Evolutionary conservation across 208 protist species (phyloP).

Genomic region (Novymonas esmeraldas): DNA sequence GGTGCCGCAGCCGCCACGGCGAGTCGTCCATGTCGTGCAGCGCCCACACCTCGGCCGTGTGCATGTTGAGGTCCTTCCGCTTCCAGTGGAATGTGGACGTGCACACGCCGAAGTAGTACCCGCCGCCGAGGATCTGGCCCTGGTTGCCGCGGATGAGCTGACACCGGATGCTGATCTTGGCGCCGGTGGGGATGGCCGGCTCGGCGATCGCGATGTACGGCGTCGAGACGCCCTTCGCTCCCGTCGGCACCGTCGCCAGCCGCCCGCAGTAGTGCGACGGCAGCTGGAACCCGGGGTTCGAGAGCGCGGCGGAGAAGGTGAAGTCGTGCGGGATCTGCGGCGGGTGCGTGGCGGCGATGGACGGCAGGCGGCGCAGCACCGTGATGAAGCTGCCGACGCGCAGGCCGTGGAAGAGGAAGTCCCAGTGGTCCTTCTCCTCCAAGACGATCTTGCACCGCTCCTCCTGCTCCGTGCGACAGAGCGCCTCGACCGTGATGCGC

Average conservation of each 20-base stretch:
- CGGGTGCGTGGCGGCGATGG: conserved; percentile 24
- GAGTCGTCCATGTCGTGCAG: conserved; percentile 91
- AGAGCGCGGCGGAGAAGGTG: conserved; percentile 73
- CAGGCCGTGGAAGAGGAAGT: conserved; percentile 78
- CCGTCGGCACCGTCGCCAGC: conserved; percentile 76
- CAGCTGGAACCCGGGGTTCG: conserved; percentile 74
- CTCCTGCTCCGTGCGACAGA: conserved; percentile 61
- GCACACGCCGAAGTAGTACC: conserved; percentile 91
- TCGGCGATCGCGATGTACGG: conserved; percentile 91
- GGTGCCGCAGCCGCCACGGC: conserved; percentile 81
- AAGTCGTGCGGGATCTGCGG: conserved; percentile 59
- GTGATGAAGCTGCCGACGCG: conserved; percentile 65
- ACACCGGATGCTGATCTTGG: conserved; percentile 75
- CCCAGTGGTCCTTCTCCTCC: conserved; percentile 83
- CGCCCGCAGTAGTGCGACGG: conserved; percentile 76
- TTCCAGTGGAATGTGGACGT: conserved; percentile 67
- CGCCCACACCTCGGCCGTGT: conserved; percentile 82
- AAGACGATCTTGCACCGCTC: conserved; percentile 63
- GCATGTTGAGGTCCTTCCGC: conserved; percentile 66
- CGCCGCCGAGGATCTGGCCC: conserved; percentile 90
- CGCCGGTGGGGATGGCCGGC: conserved; percentile 57
- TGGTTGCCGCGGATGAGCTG: conserved; percentile 83
- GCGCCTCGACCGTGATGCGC: conserved; percentile 74
- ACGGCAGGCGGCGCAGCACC: conserved; percentile 46
- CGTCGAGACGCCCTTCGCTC: conserved; percentile 53